Conservation (phyloP, 345 rosid species). For the Luvunga scandens region DNA sequence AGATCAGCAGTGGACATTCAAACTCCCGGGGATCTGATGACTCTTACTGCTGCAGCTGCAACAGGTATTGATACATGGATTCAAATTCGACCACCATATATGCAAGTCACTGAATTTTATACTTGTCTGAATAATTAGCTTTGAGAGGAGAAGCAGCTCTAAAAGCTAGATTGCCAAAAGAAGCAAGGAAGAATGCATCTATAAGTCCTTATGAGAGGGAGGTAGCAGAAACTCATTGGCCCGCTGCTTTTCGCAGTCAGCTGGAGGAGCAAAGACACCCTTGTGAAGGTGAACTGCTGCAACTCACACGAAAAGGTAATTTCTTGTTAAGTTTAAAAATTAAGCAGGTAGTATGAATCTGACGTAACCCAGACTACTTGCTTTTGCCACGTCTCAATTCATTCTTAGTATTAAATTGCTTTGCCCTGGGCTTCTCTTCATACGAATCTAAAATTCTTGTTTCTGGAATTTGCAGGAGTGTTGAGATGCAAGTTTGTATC, state of each 20-base stretch:
- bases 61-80: constrained; percentile 52
- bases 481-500: constrained; percentile 57
- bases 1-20: constrained; percentile 79
- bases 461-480: constrained; percentile 48
- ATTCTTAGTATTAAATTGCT: background rate
- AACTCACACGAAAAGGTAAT: constrained; percentile 67
- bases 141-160: constrained; percentile 91
- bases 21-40: constrained; percentile 77
- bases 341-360: background rate
- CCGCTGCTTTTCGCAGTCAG: constrained; percentile 33
- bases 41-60: constrained; percentile 97
- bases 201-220: constrained; percentile 75
- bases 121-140: constrained; percentile 37
- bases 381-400: background rate
- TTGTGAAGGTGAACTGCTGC: constrained; percentile 71
- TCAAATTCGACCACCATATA: background rate
- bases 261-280: constrained; percentile 42
- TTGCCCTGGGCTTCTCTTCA: background rate
- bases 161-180: constrained; percentile 73
- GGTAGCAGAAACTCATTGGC: constrained; percentile 44
- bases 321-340: background rate
- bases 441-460: background rate
- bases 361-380: background rate
- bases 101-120: background rate
- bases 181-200: constrained; percentile 80